Conservation (phyloP, 2,329 filamentous ascomycete genomes). For the Neoascochyta sp. region DNA sequence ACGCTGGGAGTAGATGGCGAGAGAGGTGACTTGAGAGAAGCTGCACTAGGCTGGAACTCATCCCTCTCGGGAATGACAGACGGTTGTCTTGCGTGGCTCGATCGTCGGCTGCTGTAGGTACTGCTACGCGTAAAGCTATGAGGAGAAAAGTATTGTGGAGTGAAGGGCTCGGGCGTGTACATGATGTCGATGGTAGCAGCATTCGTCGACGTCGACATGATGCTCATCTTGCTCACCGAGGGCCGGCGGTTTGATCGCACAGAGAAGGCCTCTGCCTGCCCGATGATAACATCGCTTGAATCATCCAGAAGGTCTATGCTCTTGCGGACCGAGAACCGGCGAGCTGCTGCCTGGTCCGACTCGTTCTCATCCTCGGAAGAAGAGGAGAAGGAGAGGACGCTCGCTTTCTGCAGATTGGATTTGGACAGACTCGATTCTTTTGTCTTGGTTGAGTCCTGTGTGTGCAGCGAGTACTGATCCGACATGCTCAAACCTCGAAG, state of each 20-base stretch:
- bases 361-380: conserved; percentile 40
- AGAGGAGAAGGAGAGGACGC: conserved; percentile 40
- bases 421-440: conserved; percentile 33
- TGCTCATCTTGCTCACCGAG: conserved; percentile 33
- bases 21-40: conserved; percentile 14
- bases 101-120: conserved; percentile 21
- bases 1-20: conserved; percentile 29
- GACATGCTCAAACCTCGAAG: conserved; percentile 25
- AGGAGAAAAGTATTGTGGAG: conserved; percentile 16
- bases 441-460: conserved; percentile 27
- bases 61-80: conserved; percentile 38
- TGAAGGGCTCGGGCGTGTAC: conserved; percentile 33
- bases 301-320: conserved; percentile 35
- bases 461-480: conserved; percentile 28
- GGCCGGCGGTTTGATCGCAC: conserved; percentile 25
- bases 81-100: conserved; percentile 36
- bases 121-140: conserved; percentile 11
- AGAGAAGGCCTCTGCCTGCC: conserved; percentile 38
- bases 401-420: conserved; percentile 37
- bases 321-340: conserved; percentile 24
- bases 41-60: conserved; percentile 28
- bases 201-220: conserved; percentile 33
- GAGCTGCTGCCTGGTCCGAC: conserved; percentile 5
- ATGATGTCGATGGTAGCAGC: conserved; percentile 41
- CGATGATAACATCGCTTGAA: conserved; percentile 35